These are phyloP conservation scores for Poa pratensis DNA, from an alignment of 176 grass and related monocot species.

Conservation along the genomic window DNA sequence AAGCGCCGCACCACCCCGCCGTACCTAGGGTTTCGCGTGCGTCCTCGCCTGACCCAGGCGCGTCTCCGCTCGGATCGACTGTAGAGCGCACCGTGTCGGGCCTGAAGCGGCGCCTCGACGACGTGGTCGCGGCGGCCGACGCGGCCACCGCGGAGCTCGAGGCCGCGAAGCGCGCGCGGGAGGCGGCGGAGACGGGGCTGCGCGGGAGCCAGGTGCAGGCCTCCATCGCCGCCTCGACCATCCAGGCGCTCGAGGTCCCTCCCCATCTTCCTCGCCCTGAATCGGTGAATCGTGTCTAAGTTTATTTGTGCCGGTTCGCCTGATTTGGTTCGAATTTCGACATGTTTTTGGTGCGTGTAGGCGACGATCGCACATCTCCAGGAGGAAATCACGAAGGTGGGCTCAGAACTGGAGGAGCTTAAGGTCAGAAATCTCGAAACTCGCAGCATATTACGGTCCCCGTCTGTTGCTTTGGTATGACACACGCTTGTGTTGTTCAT, in stretches of 20 bases:
- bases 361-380: slow-evolving; percentile 56
- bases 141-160: slow-evolving; percentile 57
- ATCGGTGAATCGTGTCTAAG: background rate
- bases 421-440: slow-evolving; percentile 45
- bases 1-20: background rate
- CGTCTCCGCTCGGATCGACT: background rate
- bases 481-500: background rate
- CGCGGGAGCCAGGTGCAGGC: slow-evolving; percentile 59
- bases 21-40: background rate
- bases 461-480: background rate
- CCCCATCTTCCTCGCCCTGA: background rate
- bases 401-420: slow-evolving; percentile 56
- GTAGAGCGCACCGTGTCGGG: slow-evolving; percentile 69
- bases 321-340: slow-evolving; percentile 1
- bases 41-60: background rate
- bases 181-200: slow-evolving; percentile 64
- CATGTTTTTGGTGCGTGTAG: slow-evolving; percentile 38
- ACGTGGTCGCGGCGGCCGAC: slow-evolving; percentile 44
- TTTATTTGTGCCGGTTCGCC: background rate
- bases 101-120: slow-evolving; percentile 60
- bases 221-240: slow-evolving; percentile 55
- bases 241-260: slow-evolving; percentile 62
- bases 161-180: slow-evolving; percentile 55
- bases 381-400: slow-evolving; percentile 58
- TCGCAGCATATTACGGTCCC: background rate